Evolutionary conservation across 2,329 filamentous ascomycete genomes (phyloP).

Genomic region (Penicillium griseofulvum): DNA sequence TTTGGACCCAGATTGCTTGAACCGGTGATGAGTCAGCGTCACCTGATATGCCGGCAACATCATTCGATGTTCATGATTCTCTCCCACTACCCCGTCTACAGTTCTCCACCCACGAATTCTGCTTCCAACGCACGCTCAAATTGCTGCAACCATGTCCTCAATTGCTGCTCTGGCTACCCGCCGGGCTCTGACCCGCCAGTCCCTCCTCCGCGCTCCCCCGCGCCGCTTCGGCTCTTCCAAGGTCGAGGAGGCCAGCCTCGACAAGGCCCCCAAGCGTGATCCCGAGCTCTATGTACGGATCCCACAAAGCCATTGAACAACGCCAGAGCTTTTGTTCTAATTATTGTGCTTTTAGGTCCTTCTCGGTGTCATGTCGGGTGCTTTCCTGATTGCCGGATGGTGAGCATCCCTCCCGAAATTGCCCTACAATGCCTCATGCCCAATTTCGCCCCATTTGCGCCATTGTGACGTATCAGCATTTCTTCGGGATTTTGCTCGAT

Average conservation of each 20-base stretch:
- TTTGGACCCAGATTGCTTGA: slow-evolving; percentile 3
- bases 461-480: slow-evolving; percentile 12
- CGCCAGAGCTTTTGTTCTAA: slow-evolving; percentile 16
- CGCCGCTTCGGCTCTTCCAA: slow-evolving; percentile 42
- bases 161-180: slow-evolving; percentile 43
- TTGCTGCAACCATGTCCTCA: slow-evolving; percentile 39
- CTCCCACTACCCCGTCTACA: slow-evolving; percentile 26
- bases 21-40: slow-evolving; percentile 22
- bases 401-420: slow-evolving; percentile 26
- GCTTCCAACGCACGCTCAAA: slow-evolving; percentile 15
- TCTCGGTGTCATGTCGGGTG: slow-evolving; percentile 83
- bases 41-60: slow-evolving; percentile 33
- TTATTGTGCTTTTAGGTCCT: slow-evolving; percentile 64
- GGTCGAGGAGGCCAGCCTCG: slow-evolving; percentile 52
- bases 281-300: slow-evolving; percentile 70
- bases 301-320: slow-evolving; percentile 11
- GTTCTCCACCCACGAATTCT: slow-evolving; percentile 18
- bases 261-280: slow-evolving; percentile 65
- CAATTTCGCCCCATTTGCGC: slow-evolving; percentile 8
- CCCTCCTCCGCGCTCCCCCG: slow-evolving; percentile 42
- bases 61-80: slow-evolving; percentile 35
- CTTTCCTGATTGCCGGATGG: slow-evolving; percentile 84
- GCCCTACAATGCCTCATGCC: slow-evolving; percentile 8
- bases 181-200: slow-evolving; percentile 42
- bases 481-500: background rate